Evolutionary conservation across 2,329 filamentous ascomycete genomes (phyloP), one percentile per base, ranked within the genome.

Genomic region (Pseudogymnoascus sp.): DNA sequence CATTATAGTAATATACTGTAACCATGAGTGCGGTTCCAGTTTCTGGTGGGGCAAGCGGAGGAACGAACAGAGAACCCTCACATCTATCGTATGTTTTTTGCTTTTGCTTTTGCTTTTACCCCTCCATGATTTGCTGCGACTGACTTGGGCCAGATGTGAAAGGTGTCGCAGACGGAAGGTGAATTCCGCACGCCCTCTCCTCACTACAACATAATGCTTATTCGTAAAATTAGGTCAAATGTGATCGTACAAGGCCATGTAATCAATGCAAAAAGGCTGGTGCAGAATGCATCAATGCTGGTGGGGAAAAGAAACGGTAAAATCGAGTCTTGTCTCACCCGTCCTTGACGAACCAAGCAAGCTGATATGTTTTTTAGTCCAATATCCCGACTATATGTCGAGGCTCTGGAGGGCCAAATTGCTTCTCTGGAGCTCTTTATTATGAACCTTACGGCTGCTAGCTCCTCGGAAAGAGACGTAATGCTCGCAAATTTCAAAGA

Each of bases 241-340:
- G 82, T 69, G 78, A 83, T 68, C 78, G 81, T 3, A 76, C 76
- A 53, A 72, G 76, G 13, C 82, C 82, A 11, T 84, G 82, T 67
- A 77, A 76, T 33, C 78, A 78, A 64, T 84, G 82, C 67, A 69
- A 73, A 67, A 76, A 77, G 67, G 75, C 76, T 6, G 72, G 73
- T 19, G 74, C 72, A 7, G 74, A 77, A 50, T 79, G 77, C 65
- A 71, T 76, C 21, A 75, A 72, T 35, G 76, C 76, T 17, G 75
- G 72, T 5, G 77, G 77, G 5, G 77, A 79, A 66, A 79, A 78
- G 67, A 75, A 77, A 66, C 72, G 77, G 76, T 78, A 68, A 31
- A 60, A 17, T 59, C 59, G 59, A 56, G 44, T 23, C 29, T 35
- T 4, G 40, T 40, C 59, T 23, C 23, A 21, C 15, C 13, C 13